Evolutionary conservation across 352 stramenopile genomes (phyloP).

Genomic region (Pythium volutum): DNA sequence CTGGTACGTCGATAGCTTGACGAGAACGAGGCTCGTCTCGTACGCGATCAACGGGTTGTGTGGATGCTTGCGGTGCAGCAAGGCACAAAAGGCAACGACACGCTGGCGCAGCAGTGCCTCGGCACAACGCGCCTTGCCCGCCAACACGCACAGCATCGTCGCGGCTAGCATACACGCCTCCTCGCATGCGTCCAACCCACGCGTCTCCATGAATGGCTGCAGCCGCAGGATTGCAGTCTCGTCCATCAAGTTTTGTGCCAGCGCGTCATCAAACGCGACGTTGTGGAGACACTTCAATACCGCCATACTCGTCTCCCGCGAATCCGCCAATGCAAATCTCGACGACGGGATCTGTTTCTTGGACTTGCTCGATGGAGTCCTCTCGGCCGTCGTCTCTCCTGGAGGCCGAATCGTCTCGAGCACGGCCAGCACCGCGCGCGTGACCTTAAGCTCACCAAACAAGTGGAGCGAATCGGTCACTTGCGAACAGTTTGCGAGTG

Average conservation of each 20-base stretch:
- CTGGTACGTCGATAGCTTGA: conserved; percentile 67
- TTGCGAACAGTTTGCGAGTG: conserved; percentile 72
- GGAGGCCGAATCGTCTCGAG: conserved; percentile 33
- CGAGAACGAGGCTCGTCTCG: conserved; percentile 46
- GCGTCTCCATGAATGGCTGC: conserved; percentile 45
- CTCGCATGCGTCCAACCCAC: conserved; percentile 33
- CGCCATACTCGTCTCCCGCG: conserved; percentile 56
- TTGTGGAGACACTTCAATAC: conserved; percentile 71
- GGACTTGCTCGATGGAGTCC: background rate
- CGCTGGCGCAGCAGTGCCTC: conserved; percentile 45
- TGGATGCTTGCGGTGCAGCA: conserved; percentile 45
- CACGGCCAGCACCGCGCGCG: conserved; percentile 41
- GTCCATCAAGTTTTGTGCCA: conserved; percentile 59
- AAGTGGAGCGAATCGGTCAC: conserved; percentile 72
- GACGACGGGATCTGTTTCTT: background rate
- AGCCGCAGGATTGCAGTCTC: conserved; percentile 43
- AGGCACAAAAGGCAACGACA: conserved; percentile 50
- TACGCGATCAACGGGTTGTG: conserved; percentile 34
- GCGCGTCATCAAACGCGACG: conserved; percentile 50
- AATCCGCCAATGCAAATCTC: background rate
- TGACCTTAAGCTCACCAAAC: conserved; percentile 63
- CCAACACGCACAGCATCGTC: conserved; percentile 41
- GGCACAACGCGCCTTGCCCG: conserved; percentile 44
- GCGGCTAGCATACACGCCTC: conserved; percentile 43
- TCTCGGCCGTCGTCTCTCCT: background rate